Conservation (phyloP, 495 filamentous ascomycete genomes). For the Penicillium ucsense region DNA sequence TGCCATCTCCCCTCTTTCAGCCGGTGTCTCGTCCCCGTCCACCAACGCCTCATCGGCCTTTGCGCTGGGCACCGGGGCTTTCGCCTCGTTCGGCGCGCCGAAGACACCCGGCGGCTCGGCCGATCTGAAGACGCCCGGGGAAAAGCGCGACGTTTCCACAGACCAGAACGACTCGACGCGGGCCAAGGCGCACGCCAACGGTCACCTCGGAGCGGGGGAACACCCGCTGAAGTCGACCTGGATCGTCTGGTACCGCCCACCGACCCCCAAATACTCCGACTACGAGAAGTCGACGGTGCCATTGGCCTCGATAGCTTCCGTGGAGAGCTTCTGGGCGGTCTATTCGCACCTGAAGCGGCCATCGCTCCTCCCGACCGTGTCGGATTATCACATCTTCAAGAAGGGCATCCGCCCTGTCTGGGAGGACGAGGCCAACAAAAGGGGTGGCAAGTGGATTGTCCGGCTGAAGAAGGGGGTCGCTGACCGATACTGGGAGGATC, state of each 20-base stretch:
- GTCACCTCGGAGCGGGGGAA: conserved; percentile 31
- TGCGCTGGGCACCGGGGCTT: conserved; percentile 87
- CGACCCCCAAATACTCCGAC: conserved; percentile 92
- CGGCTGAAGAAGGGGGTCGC: conserved; percentile 91
- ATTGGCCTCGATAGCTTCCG: conserved; percentile 70
- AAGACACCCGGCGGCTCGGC: conserved; percentile 78
- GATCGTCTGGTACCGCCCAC: conserved; percentile 95
- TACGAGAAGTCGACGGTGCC: conserved; percentile 94
- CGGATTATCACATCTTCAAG: conserved; percentile 97
- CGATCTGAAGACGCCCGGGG: conserved; percentile 61
- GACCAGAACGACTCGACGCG: conserved; percentile 49
- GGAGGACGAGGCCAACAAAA: conserved; percentile 96
- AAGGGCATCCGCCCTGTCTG: conserved; percentile 94
- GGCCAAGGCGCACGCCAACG: conserved; percentile 30
- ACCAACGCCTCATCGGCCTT: conserved; percentile 85
- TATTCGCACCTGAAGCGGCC: conserved; percentile 88
- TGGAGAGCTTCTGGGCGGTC: conserved; percentile 86
- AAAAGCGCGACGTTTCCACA: conserved; percentile 49
- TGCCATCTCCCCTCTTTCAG: conserved; percentile 60
- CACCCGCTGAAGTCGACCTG: conserved; percentile 76
- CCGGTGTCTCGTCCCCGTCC: conserved; percentile 73
- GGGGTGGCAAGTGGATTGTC: conserved; percentile 95
- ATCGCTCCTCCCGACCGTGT: conserved; percentile 78
- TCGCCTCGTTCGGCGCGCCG: conserved; percentile 91
- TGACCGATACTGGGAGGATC: conserved; percentile 96